These are phyloP conservation scores for Crucihimalaya himalaica DNA, from an alignment of 345 rosid species.

Conservation along the genomic window DNA sequence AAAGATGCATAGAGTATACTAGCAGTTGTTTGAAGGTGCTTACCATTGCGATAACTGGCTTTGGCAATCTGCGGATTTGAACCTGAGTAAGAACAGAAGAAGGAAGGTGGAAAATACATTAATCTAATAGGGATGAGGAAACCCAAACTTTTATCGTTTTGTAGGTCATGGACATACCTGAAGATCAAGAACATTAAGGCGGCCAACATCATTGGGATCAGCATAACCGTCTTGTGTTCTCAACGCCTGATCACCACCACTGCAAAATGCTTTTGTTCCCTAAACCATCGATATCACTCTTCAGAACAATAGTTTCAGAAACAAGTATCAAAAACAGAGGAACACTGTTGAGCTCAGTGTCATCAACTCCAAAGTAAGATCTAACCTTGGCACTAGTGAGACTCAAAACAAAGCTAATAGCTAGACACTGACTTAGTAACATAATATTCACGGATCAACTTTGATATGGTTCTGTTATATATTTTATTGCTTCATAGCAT, in stretches of 20 bases:
- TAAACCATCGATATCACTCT: slow-evolving; percentile 32
- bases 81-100: slow-evolving; percentile 49
- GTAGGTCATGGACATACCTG: slow-evolving; percentile 51
- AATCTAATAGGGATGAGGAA: neutral
- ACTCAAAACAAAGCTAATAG: slow-evolving; percentile 10
- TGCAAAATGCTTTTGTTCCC: slow-evolving; percentile 93
- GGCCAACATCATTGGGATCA: slow-evolving; percentile 62
- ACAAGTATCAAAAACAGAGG: neutral
- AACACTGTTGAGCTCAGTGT: neutral
- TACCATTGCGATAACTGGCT: slow-evolving; percentile 98
- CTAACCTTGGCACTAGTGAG: neutral
- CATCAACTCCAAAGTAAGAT: slow-evolving; percentile 7
- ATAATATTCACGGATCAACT: neutral
- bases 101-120: neutral
- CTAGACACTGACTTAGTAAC: neutral
- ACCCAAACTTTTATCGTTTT: neutral
- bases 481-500: neutral
- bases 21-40: neutral
- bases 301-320: slow-evolving; percentile 8
- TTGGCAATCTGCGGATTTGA: slow-evolving; percentile 89
- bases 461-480: neutral
- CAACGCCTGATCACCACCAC: slow-evolving; percentile 90
- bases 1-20: slow-evolving; percentile 17
- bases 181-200: slow-evolving; percentile 86
- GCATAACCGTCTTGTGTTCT: slow-evolving; percentile 79